Base-by-base conservation (phyloP, 805 yeast genomes). In the Metschnikowia rubicola region DNA sequence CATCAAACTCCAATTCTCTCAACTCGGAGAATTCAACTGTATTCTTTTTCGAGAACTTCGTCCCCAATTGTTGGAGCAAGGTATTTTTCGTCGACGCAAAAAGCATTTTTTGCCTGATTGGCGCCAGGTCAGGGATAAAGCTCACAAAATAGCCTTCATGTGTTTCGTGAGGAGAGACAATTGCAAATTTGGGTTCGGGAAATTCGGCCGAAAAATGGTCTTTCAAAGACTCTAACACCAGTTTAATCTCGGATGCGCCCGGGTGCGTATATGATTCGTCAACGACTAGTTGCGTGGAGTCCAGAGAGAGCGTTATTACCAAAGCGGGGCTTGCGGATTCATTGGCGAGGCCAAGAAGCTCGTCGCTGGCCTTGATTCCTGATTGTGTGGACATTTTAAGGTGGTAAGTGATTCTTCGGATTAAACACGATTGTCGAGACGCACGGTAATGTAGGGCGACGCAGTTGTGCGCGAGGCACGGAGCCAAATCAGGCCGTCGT, bases 1-100 rank as follows among this genome's bases (percentile, higher is more conserved):
- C 80, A 0, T 59, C 63, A n/a, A 63, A 60, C 29, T 79, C 67
- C 37, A 83, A 61, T 57, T 83, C 95, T 8, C 71, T 76, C 35
- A 74, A 57, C 30, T 77, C 81, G 36, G 86, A 82, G 67, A 84
- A 71, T 8, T 84, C 60, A 41, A 75, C 68, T 2, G 60, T 48
- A 43, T 65, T 57, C 34, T 51, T 58, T 45, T 77, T 75, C 35
- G 70, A 60, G 63, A 83, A 78, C 47, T 75, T 77, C 5, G 78
- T 77, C 8, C 97, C 97, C 35, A 92, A 72, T 52, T 85, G 84
- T 55, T 86, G 80, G 46, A 87, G 68, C 33, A 94, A 66, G 1
- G 94, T 81, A 63, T 81, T 85, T 51, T 88, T 88, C 10, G 95
- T 83, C 2, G 97, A 88, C 4, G 98, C 98, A 64, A 91, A 94